These are phyloP conservation scores for Allium sativum DNA, from an alignment of 106 monocot genomes.

Conservation along the genomic window DNA sequence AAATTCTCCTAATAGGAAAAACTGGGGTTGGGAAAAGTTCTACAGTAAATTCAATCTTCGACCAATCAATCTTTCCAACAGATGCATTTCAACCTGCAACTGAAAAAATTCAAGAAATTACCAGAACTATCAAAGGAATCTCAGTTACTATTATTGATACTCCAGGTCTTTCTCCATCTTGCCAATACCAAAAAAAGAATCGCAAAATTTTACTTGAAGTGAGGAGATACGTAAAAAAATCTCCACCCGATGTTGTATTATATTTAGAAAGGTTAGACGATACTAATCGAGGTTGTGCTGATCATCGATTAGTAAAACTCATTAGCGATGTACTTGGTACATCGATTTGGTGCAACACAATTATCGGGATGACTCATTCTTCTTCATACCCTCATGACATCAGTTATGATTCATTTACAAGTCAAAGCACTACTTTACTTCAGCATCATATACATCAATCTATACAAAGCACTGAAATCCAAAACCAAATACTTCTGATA, in stretches of 20 bases:
- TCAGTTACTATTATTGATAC: constrained; percentile 76
- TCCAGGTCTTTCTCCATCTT: constrained; percentile 56
- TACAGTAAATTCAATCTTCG: constrained; percentile 87
- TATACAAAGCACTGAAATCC: constrained; percentile 37
- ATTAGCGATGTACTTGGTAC: constrained; percentile 71
- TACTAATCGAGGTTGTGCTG: constrained; percentile 22
- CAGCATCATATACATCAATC: constrained; percentile 53
- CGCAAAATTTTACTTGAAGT: constrained; percentile 52
- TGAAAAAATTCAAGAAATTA: constrained; percentile 47
- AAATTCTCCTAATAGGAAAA: constrained; percentile 75
- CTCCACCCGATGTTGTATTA: constrained; percentile 72
- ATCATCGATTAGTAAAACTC: constrained; percentile 62
- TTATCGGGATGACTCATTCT: constrained; percentile 79
- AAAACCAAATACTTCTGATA: constrained; percentile 53
- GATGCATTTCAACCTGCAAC: constrained; percentile 67
- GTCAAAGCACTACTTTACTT: constrained; percentile 20
- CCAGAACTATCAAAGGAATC: constrained; percentile 58
- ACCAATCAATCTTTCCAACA: constrained; percentile 32
- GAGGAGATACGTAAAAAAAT: constrained; percentile 54
- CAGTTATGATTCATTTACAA: constrained; percentile 40
- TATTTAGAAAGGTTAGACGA: constrained; percentile 76
- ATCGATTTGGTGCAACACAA: constrained; percentile 83
- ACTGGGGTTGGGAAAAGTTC: constrained; percentile 95
- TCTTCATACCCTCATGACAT: constrained; percentile 49
- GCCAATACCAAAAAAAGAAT: constrained; percentile 32